Conservation (phyloP, 2,329 filamentous ascomycete genomes). For the Cladophialophora exuberans region DNA sequence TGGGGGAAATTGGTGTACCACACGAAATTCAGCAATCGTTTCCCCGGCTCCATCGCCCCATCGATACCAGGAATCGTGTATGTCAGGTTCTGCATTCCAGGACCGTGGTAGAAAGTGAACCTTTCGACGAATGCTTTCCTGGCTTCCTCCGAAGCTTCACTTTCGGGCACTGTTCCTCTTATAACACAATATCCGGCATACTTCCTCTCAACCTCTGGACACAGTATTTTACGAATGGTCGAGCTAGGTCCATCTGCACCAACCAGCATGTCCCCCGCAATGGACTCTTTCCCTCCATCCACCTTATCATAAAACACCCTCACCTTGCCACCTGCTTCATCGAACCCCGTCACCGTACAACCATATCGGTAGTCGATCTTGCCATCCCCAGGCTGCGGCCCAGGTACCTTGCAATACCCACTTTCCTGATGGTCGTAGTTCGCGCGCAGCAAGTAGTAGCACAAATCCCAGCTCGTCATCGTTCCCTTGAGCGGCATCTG, state of each 20-base stretch:
- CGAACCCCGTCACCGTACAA: constrained; percentile 26
- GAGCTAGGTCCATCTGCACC: constrained; percentile 33
- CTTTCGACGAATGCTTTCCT: constrained; percentile 28
- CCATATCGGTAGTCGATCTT: constrained; percentile 27
- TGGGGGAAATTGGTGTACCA: constrained; percentile 36
- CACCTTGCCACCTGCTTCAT: constrained; percentile 23
- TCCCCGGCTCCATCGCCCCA: constrained; percentile 32
- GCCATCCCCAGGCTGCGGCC: constrained; percentile 24
- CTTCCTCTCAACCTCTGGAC: constrained; percentile 22
- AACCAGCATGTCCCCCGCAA: constrained; percentile 30
- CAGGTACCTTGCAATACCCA: constrained; percentile 20
- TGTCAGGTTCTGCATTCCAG: constrained; percentile 28
- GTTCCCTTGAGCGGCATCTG: constrained; percentile 26
- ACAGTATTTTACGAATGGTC: constrained; percentile 29
- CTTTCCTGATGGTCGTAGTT: constrained; percentile 33
- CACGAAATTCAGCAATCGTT: constrained; percentile 36
- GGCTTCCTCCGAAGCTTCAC: constrained; percentile 41
- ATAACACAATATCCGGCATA: constrained; percentile 47
- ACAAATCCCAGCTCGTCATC: constrained; percentile 33
- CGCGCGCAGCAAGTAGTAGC: constrained; percentile 32
- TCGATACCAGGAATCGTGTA: constrained; percentile 37
- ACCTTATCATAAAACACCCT: constrained; percentile 25
- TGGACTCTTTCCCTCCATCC: constrained; percentile 16
- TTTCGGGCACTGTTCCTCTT: constrained; percentile 47
- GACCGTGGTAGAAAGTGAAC: constrained; percentile 26